phyloP scores from a whole-genome alignment of 2,329 filamentous ascomycete genomes.

The Colletotrichum noveboracense region DNA sequence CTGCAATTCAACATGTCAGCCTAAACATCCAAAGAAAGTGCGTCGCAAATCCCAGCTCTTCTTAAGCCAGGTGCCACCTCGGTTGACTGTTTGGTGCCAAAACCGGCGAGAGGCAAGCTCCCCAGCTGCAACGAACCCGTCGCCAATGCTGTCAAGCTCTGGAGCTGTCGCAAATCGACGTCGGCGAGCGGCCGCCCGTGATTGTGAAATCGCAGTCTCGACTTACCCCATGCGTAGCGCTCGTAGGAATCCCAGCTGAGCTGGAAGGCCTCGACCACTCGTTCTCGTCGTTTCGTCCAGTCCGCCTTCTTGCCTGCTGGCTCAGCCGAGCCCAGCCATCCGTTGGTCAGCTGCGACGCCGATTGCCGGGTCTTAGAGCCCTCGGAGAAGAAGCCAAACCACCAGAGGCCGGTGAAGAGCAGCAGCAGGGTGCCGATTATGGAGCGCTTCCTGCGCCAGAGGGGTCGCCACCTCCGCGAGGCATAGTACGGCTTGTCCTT shows the following conservation, averaged over 20 bases:
- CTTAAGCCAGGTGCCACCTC: background rate
- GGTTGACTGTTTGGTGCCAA: background rate
- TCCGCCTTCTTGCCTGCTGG: constrained; percentile 55
- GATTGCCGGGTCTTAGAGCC: constrained; percentile 32
- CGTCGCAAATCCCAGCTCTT: background rate
- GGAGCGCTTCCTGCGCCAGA: constrained; percentile 68
- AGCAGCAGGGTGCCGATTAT: constrained; percentile 61
- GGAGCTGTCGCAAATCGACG: accelerated
- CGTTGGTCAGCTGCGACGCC: constrained; percentile 51
- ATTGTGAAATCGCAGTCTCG: constrained; percentile 22
- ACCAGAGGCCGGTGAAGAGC: constrained; percentile 67
- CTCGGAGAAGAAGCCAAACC: constrained; percentile 65
- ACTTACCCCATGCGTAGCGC: constrained; percentile 89
- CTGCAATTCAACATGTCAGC: constrained; percentile 39
- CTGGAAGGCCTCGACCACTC: constrained; percentile 87
- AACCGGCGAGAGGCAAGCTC: background rate
- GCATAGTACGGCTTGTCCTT: constrained; percentile 94
- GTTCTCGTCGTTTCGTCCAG: constrained; percentile 80
- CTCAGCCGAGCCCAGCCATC: constrained; percentile 60
- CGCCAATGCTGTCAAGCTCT: background rate
- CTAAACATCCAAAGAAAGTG: background rate
- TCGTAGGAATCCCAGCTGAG: constrained; percentile 94
- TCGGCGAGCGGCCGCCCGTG: background rate
- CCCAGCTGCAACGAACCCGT: background rate
- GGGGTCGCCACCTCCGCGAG: constrained; percentile 61